Conservation (phyloP, 306 rosid genomes). For the Inga laurina region DNA sequence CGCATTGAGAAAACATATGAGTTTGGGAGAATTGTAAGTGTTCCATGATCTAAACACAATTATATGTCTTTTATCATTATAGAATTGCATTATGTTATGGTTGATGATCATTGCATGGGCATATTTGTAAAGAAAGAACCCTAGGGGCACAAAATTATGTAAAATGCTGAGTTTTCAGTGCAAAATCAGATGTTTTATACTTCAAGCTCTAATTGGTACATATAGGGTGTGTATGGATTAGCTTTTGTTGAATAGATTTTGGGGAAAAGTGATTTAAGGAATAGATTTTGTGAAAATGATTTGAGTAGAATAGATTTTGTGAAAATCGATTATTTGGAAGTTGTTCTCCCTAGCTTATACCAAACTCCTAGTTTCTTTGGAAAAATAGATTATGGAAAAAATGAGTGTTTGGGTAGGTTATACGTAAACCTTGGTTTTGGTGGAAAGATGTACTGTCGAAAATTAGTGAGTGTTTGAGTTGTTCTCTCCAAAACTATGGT, state of each 20-base stretch:
- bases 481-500: background rate
- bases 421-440: no score
- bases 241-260: no score
- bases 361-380: no score
- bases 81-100: background rate
- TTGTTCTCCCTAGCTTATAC: no score
- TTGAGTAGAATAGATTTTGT: background rate
- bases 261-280: no score
- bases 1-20: conserved; percentile 91
- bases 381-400: no score
- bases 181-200: no score
- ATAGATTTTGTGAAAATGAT: no score
- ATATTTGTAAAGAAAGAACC: background rate
- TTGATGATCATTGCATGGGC: background rate
- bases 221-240: background rate
- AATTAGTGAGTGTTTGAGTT: no score
- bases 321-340: no score
- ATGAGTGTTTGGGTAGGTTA: no score
- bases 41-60: background rate
- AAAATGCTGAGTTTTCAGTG: background rate
- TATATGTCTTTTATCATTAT: background rate
- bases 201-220: background rate
- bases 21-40: conserved; percentile 88
- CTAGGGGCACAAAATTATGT: background rate
- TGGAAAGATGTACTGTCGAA: no score